These are phyloP conservation scores for Scutellaria barbata DNA, from an alignment of 257 asterid species.

Conservation along the genomic window DNA sequence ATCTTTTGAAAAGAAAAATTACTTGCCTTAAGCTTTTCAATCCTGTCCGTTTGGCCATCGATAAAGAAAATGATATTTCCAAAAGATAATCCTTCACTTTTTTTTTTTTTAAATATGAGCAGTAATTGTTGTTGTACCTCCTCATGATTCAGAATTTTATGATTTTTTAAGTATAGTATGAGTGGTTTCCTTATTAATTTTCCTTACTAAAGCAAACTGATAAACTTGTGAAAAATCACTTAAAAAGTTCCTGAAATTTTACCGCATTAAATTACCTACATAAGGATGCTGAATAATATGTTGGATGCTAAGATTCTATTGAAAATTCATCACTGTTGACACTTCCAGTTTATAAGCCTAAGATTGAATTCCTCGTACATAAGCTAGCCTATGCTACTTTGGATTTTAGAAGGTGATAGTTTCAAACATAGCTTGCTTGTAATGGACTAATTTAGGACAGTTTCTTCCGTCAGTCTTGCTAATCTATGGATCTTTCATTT, in stretches of 20 bases:
- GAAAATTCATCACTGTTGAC: too few relatives aligned
- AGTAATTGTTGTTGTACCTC: neutral
- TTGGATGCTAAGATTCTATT: too few relatives aligned
- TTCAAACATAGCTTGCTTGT: too few relatives aligned
- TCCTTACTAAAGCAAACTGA: neutral
- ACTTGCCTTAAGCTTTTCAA: neutral
- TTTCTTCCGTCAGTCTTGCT: neutral
- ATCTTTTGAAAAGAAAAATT: neutral
- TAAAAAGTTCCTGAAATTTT: neutral
- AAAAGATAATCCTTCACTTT: neutral
- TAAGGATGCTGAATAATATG: neutral
- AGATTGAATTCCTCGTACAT: too few relatives aligned
- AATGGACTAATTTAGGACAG: too few relatives aligned
- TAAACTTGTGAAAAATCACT: neutral
- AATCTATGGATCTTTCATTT: slow-evolving; percentile 5
- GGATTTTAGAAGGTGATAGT: too few relatives aligned
- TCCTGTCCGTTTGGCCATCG: neutral
- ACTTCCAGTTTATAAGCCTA: too few relatives aligned
- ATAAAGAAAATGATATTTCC: neutral
- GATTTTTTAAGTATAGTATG: neutral
- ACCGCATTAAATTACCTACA: too few relatives aligned
- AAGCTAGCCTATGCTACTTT: too few relatives aligned
- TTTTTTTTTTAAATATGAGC: too few relatives aligned
- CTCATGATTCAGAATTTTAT: neutral
- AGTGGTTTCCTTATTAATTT: neutral